Evolutionary conservation across 78 protist species (phyloP).

Genomic region (Dictyostelium firmibasis): DNA sequence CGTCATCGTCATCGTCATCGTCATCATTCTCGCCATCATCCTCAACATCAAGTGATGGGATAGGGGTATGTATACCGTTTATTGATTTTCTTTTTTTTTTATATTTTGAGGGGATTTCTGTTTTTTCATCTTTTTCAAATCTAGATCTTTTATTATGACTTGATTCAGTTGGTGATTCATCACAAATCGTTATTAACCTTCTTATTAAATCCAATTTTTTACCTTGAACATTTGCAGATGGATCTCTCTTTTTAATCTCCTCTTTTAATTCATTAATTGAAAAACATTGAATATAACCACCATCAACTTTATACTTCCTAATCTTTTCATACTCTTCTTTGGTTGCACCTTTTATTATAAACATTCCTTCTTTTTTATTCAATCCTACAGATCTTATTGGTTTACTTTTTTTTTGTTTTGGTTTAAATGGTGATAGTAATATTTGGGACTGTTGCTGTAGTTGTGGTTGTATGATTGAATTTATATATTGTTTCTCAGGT

Average conservation of each 20-base stretch:
- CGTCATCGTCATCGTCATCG: not conserved
- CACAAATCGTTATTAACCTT: not conserved
- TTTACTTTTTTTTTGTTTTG: not conserved
- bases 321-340: not conserved
- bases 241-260: not conserved
- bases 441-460: not conserved
- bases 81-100: too few relatives aligned
- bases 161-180: not conserved
- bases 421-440: not conserved
- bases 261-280: not conserved
- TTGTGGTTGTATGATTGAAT: not conserved
- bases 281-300: not conserved
- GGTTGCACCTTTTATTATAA: not conserved
- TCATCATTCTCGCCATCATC: not conserved
- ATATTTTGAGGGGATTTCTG: too few relatives aligned
- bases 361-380: not conserved
- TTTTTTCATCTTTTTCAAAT: too few relatives aligned
- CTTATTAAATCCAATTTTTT: not conserved
- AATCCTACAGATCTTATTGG: not conserved
- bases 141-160: not conserved
- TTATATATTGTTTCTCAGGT: too few relatives aligned
- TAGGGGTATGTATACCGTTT: too few relatives aligned
- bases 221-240: not conserved
- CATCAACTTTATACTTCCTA: not conserved
- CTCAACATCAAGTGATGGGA: not conserved